phyloP scores from a whole-genome alignment of 176 grass and related monocot species.

The Phoenix roebelenii region DNA sequence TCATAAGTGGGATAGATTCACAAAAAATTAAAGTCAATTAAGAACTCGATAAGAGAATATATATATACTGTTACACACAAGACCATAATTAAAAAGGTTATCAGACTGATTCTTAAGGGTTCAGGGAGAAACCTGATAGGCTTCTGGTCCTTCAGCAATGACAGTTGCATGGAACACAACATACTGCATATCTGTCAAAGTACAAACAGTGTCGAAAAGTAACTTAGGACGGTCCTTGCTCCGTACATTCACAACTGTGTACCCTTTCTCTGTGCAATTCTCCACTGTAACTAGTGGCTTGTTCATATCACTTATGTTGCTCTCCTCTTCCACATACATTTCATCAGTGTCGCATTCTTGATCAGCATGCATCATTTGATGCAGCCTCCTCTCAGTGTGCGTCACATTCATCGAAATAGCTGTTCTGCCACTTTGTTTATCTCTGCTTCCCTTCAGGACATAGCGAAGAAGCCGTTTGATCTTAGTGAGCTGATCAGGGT shows the following conservation, averaged over 20 bases:
- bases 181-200: slow-evolving; percentile 80
- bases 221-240: slow-evolving; percentile 72
- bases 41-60: too few species aligned
- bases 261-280: slow-evolving; percentile 63
- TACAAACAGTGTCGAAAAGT: slow-evolving; percentile 88
- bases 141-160: slow-evolving; percentile 62
- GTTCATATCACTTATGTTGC: neutral
- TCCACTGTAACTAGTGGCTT: slow-evolving; percentile 39
- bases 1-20: too few species aligned
- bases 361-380: slow-evolving; percentile 77
- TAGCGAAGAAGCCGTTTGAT: slow-evolving; percentile 48
- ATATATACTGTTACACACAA: too few species aligned
- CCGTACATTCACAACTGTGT: slow-evolving; percentile 64
- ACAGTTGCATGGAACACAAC: slow-evolving; percentile 86
- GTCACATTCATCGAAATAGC: slow-evolving; percentile 22
- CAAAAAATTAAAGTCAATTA: too few species aligned
- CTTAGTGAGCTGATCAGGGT: slow-evolving; percentile 36
- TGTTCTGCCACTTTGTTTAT: slow-evolving; percentile 26
- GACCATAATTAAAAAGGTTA: too few species aligned
- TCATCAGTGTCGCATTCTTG: neutral
- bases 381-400: slow-evolving; percentile 56
- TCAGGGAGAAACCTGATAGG: slow-evolving; percentile 38
- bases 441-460: slow-evolving; percentile 52
- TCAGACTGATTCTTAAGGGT: neutral
- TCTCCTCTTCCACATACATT: neutral